A percentile compares a stretch with the other conserved stretches of the same genome.
Conservation (phyloP, 2,329 filamentous ascomycete genomes). For the Trematosphaeria pertusa region DNA sequence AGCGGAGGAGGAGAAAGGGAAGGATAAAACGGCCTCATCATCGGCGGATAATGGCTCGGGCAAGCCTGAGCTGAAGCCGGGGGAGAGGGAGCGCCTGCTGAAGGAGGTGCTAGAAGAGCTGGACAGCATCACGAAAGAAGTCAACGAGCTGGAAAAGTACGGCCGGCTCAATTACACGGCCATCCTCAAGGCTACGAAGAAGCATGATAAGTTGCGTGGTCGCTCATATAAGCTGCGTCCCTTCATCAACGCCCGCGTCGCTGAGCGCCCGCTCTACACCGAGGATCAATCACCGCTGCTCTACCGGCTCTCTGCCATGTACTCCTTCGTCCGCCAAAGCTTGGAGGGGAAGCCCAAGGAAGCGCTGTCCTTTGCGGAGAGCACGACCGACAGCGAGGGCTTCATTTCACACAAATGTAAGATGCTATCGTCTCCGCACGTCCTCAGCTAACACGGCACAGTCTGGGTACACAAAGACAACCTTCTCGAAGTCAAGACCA, state of each 20-base stretch:
- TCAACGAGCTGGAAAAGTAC: conserved; percentile 93
- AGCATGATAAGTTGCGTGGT: conserved; percentile 94
- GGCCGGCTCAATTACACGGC: conserved; percentile 97
- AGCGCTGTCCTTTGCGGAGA: conserved; percentile 55
- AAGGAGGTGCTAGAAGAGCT: conserved; percentile 79
- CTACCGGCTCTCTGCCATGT: conserved; percentile 90
- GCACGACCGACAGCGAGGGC: conserved; percentile 60
- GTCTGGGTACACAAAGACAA: conserved; percentile 98
- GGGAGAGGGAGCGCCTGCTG: conserved; percentile 61
- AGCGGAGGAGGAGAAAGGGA: conserved; percentile 31
- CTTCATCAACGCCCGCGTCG: conserved; percentile 87
- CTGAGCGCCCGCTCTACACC: conserved; percentile 91
- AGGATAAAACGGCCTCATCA: conserved; percentile 17
- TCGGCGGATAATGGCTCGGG: conserved; percentile 25
- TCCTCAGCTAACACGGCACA: conserved; percentile 49
- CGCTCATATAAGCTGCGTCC: conserved; percentile 86
- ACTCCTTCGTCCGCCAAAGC: conserved; percentile 89
- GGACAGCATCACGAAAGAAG: conserved; percentile 86
- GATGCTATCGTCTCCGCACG: conserved; percentile 31
- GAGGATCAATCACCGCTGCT: conserved; percentile 91
- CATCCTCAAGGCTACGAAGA: conserved; percentile 98
- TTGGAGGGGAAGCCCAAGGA: conserved; percentile 66
- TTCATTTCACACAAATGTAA: conserved; percentile 89
- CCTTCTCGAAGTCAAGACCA: conserved; percentile 94
- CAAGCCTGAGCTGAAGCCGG: conserved; percentile 41